phyloP scores from a whole-genome alignment of 1,284 basidiomycete genomes.

The Trametes sp. region DNA sequence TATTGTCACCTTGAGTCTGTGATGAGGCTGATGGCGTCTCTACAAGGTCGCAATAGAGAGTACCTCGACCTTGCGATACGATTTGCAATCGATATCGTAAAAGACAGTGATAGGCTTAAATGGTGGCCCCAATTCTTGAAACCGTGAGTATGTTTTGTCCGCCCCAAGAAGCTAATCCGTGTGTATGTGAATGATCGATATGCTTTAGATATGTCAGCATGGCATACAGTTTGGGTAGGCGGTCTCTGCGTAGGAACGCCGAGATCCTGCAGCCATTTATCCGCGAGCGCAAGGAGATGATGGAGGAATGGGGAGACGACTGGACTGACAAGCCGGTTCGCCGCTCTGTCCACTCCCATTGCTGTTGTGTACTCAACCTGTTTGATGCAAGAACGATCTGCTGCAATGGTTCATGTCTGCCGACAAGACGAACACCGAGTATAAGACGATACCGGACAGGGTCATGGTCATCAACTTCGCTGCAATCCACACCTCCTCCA shows the following conservation, averaged over 20 bases:
- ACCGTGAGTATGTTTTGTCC: conserved; percentile 37
- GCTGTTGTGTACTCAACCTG: not conserved
- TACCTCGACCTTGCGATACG: conserved; percentile 31
- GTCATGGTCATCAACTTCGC: conserved; percentile 41
- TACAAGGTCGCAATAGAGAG: conserved; percentile 31
- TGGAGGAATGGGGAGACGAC: not conserved
- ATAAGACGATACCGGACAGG: conserved; percentile 21
- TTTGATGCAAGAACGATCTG: conserved; percentile 17
- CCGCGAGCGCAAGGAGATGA: not conserved
- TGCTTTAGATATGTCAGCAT: conserved; percentile 9
- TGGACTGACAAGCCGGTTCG: conserved; percentile 22
- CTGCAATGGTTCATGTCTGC: conserved; percentile 31
- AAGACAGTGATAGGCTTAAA: conserved; percentile 21
- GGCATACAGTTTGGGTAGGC: conserved; percentile 18
- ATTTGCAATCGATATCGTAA: conserved; percentile 29
- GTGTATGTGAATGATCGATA: conserved; percentile 15
- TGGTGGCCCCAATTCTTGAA: conserved; percentile 27
- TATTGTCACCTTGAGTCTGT: conserved; percentile 20
- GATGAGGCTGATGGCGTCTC: no score
- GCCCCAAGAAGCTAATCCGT: no score
- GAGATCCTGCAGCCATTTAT: conserved; percentile 11
- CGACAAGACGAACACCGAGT: not conserved
- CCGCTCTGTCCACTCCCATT: no score
- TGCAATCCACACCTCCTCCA: conserved; percentile 42
- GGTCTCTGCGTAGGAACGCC: not conserved